A percentile compares a stretch with the other conserved stretches of the same genome.
These are phyloP conservation scores for Tetradesmus lagerheimii DNA, from an alignment of 139 green algal genomes.

Conservation along the genomic window DNA sequence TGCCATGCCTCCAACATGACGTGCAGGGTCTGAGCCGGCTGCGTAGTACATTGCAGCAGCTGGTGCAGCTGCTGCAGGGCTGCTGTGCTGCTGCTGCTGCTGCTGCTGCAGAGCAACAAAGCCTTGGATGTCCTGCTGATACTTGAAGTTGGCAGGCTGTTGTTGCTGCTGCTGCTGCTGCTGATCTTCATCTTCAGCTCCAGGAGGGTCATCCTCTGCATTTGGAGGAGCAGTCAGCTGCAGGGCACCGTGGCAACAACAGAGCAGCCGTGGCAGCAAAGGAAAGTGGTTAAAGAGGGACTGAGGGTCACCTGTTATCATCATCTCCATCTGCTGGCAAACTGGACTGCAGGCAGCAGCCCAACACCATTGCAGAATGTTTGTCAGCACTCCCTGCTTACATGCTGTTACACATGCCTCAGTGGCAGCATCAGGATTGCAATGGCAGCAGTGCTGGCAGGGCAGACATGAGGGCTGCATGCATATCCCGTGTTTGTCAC, in stretches of 20 bases:
- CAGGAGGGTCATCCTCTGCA: not conserved
- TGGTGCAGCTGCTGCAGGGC: not conserved
- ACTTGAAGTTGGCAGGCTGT: not conserved
- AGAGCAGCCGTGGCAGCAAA: not conserved
- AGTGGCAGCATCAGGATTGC: too few relatives aligned
- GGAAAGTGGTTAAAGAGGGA: too few relatives aligned
- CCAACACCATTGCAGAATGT: too few relatives aligned
- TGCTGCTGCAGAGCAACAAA: not conserved
- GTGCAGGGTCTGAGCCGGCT: not conserved
- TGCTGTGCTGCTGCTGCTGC: not conserved
- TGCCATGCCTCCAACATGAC: not conserved
- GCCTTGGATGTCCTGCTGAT: not conserved
- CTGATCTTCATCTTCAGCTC: not conserved
- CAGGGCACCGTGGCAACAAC: too few relatives aligned
- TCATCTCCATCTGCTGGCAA: too few relatives aligned
- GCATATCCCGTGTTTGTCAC: too few relatives aligned
- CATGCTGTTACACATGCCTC: too few relatives aligned
- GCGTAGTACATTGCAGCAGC: not conserved
- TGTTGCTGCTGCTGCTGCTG: not conserved
- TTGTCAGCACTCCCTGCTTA: too few relatives aligned
- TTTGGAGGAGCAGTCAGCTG: conserved; percentile 24
- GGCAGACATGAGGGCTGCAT: not conserved
- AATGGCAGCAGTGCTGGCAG: not conserved
- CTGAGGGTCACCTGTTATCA: too few relatives aligned
- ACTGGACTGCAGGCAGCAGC: too few relatives aligned